phyloP scores from a whole-genome alignment of 2,329 filamentous ascomycete species.

The Fusarium temperatum region DNA sequence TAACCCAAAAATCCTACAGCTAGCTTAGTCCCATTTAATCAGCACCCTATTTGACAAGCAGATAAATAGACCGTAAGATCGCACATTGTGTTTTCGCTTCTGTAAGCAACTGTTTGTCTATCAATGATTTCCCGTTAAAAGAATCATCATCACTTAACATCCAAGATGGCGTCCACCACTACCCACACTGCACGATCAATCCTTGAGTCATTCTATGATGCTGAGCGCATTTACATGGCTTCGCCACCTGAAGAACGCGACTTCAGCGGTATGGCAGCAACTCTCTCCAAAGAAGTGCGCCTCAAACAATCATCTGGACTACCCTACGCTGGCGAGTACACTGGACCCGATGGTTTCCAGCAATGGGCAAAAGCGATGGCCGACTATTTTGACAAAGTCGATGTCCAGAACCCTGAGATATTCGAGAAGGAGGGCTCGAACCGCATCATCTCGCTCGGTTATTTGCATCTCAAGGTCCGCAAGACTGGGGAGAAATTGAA shows the following conservation, averaged over 20 bases:
- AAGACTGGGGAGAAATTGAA: conserved; percentile 44
- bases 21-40: background rate
- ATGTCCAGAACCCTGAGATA: conserved; percentile 45
- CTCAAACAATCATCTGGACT: conserved; percentile 47
- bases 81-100: background rate
- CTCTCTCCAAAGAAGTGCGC: conserved; percentile 38
- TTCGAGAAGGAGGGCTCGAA: conserved; percentile 44
- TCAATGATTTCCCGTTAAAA: background rate
- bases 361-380: conserved; percentile 46
- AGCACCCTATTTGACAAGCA: background rate
- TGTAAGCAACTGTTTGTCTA: background rate
- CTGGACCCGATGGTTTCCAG: conserved; percentile 44
- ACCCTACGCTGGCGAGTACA: conserved; percentile 46
- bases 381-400: conserved; percentile 39
- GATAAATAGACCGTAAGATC: background rate
- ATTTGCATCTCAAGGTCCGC: conserved; percentile 42
- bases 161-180: background rate
- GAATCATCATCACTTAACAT: background rate
- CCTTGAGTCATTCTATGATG: conserved; percentile 47
- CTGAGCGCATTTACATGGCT: conserved; percentile 48
- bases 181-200: conserved; percentile 40
- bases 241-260: conserved; percentile 42
- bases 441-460: conserved; percentile 42
- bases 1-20: background rate
- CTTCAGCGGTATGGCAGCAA: conserved; percentile 43